These are phyloP conservation scores for Brassica incana DNA, from an alignment of 345 rosid species.

Conservation along the genomic window DNA sequence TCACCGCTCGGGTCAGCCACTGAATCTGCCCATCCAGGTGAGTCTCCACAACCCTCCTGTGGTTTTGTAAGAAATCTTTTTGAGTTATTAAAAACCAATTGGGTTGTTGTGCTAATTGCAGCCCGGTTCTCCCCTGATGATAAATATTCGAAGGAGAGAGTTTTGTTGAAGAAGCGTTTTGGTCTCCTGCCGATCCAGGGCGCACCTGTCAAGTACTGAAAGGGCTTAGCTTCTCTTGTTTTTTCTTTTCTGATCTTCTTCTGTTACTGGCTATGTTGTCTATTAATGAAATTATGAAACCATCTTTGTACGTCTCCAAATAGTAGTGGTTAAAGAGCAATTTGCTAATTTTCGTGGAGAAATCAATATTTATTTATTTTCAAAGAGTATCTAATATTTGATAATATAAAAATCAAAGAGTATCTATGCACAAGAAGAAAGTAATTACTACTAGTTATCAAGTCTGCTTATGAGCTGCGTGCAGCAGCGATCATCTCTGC, in stretches of 20 bases:
- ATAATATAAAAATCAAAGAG: background rate
- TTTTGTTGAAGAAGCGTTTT: conserved; percentile 72
- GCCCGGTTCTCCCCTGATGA: conserved; percentile 94
- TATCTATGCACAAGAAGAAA: too few species aligned
- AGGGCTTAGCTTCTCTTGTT: background rate
- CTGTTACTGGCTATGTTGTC: background rate
- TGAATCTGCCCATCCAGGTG: conserved; percentile 92
- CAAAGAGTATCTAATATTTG: background rate
- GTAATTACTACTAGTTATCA: background rate
- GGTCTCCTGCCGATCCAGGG: conserved; percentile 77
- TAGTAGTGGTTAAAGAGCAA: conserved; percentile 1
- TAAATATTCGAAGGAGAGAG: conserved; percentile 78
- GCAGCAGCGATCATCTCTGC: conserved; percentile 59
- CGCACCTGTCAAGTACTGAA: conserved; percentile 65
- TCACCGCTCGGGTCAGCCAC: conserved; percentile 72
- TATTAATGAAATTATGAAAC: conserved; percentile 1
- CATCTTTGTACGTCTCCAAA: background rate
- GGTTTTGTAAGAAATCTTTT: background rate
- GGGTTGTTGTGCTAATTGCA: conserved; percentile 31
- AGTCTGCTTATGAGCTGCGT: conserved; percentile 22
- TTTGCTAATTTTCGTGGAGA: background rate
- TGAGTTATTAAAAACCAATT: background rate
- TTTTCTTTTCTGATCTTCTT: background rate
- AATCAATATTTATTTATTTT: background rate
- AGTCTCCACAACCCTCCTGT: background rate